Base-by-base conservation (phyloP, 2,329 filamentous ascomycete species). In the Colletotrichum sp. region DNA sequence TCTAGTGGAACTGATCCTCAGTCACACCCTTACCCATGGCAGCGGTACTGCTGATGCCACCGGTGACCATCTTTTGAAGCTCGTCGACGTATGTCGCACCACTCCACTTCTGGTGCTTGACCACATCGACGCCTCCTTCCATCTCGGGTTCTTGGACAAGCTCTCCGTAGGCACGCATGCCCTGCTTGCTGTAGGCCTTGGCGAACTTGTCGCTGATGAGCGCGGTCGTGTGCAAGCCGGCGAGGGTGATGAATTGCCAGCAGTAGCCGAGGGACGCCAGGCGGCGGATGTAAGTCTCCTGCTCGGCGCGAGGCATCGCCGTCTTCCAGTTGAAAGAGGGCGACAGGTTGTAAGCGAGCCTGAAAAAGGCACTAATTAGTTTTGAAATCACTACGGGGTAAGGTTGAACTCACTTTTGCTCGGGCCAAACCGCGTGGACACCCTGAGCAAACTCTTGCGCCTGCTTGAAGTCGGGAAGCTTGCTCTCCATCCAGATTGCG, bases 231-330 rank as follows among this genome's bases (percentile, higher is more conserved):
- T 99, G 97, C 83, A 99, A 90, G 79, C 97, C 97, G 7, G 96
- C 97, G 62, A 99, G 92, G n/a, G 97, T 99, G 89, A 99, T 99
- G 90, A 99, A 99, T 86, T 99, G 97, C 97, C 97, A 99, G 92
- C 95, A 98, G 91, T 99, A 99, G 77, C 97, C 97, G 64, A 99
- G 91, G 77, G 88, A 82, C 76, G 93, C 96, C 55, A 99, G 94
- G 56, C 97, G 95, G 77, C 93, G 89, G 88, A 99, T 99, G 88
- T 98, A 99, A 24, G 97, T 99, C 88, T 98, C 95, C 87, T 99
- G 97, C 84, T 98, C 96, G 69, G 91, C 90, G 79, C 94, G 92
- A 59, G 95, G 90, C 96, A 98, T 98, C 81, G 96, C 97, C 74
- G 96, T 91, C 90, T 98, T 98, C 97, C 97, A 99, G 92, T 99